These are phyloP conservation scores for Drechslera avenae DNA, from an alignment of 2,329 filamentous ascomycete genomes.

Conservation along the genomic window DNA sequence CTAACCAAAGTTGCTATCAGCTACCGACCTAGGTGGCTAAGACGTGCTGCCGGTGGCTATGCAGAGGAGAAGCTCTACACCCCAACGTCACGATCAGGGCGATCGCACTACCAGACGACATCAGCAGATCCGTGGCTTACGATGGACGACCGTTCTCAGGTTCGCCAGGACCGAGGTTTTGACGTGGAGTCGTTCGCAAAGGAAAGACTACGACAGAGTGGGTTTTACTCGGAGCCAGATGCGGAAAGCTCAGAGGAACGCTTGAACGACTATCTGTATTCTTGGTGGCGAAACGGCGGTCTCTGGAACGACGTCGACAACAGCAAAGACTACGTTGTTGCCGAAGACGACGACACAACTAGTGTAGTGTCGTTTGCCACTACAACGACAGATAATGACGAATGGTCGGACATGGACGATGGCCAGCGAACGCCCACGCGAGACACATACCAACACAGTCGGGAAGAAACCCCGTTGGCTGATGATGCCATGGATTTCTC, in stretches of 20 bases:
- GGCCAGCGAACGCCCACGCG: conserved; percentile 76
- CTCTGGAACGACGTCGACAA: conserved; percentile 83
- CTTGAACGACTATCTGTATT: conserved; percentile 76
- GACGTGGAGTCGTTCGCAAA: conserved; percentile 84
- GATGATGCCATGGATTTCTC: conserved; percentile 60
- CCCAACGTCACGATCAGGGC: conserved; percentile 2
- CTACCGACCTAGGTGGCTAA: conserved; percentile 68
- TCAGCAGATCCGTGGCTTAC: conserved; percentile 29
- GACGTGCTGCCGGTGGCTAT: conserved; percentile 55
- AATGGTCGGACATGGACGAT: conserved; percentile 50
- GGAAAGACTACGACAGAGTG: conserved; percentile 58
- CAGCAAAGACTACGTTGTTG: conserved; percentile 76
- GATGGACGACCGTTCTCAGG: conserved; percentile 30
- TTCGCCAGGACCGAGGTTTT: conserved; percentile 49
- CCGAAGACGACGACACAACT: conserved; percentile 73
- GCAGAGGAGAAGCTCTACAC: conserved; percentile 26
- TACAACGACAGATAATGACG: conserved; percentile 53
- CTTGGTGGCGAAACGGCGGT: conserved; percentile 81
- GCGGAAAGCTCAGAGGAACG: conserved; percentile 61
- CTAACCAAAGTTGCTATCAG: conserved; percentile 66
- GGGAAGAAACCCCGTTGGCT: conserved; percentile 61
- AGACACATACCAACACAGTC: conserved; percentile 55
- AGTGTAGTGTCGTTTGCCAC: conserved; percentile 75
- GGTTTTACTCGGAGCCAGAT: conserved; percentile 31
- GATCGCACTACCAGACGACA: conserved; percentile 1